Conservation (phyloP, 1,284 basidiomycete species). For the Hemileia vastatrix region DNA sequence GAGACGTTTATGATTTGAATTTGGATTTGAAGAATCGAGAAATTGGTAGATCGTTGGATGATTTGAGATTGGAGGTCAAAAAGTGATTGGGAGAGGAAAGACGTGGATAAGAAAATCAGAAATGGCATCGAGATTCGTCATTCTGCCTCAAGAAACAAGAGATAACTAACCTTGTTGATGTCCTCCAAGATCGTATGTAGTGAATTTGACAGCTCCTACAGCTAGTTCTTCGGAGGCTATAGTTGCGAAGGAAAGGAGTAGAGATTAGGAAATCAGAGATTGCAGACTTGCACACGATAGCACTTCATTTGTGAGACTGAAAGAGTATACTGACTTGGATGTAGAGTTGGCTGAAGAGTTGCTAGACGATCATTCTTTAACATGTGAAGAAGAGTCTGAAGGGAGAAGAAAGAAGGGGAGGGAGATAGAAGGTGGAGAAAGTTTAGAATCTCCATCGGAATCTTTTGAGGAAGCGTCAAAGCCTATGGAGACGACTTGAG, state of each 20-base stretch:
- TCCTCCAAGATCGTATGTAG: slow-evolving; percentile 94
- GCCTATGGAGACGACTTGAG: not conserved
- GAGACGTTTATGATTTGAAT: not conserved
- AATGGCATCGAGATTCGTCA: slow-evolving; percentile 4
- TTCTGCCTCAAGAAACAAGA: slow-evolving; percentile 23
- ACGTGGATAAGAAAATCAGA: slow-evolving; percentile 8
- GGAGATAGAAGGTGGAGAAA: not conserved
- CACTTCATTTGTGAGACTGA: not conserved
- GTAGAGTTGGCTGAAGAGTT: slow-evolving; percentile 92
- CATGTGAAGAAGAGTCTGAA: slow-evolving; percentile 93
- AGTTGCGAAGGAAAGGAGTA: not conserved
- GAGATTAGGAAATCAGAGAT: not conserved
- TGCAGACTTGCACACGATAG: not conserved
- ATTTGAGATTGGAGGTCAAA: too few species aligned
- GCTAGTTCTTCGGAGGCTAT: slow-evolving; percentile 95
- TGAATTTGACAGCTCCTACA: slow-evolving; percentile 97
- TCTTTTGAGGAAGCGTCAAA: not conserved
- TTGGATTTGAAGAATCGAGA: not conserved
- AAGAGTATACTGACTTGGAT: slow-evolving; percentile 66
- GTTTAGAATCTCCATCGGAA: not conserved
- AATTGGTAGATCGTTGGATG: too few species aligned
- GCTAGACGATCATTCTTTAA: slow-evolving; percentile 98
- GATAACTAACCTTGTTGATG: slow-evolving; percentile 73
- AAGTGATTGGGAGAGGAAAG: slow-evolving; percentile 13
- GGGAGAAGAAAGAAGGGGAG: slow-evolving; percentile 5